Percentiles rank a stretch among this genome's conserved stretches.
Evolutionary conservation across 73 alveolate species (phyloP).

Genomic region (Effrenium voratum): DNA sequence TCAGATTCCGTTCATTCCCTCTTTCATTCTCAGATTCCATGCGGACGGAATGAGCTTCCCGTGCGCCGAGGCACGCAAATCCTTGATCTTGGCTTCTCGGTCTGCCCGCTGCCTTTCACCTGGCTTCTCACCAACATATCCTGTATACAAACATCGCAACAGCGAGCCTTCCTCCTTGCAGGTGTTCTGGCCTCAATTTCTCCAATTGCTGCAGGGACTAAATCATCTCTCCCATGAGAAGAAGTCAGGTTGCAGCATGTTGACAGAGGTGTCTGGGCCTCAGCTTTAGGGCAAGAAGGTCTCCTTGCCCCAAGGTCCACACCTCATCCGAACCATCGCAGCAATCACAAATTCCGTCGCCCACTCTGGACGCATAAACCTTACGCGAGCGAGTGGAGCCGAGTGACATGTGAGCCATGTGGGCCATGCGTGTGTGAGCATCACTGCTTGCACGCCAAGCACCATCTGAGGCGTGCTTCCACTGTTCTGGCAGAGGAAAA

Average conservation of each 20-base stretch:
- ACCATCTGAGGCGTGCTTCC: conserved; percentile 76
- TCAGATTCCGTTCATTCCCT: neutral
- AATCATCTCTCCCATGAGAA: neutral
- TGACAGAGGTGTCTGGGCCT: neutral
- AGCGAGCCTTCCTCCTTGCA: conserved; percentile 14
- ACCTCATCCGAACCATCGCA: conserved; percentile 92
- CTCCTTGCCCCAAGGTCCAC: neutral
- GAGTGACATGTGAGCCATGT: neutral
- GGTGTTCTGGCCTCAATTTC: conserved; percentile 20
- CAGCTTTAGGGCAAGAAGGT: neutral
- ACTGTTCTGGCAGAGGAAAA: conserved; percentile 81
- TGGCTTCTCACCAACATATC: neutral
- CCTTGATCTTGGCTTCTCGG: conserved; percentile 41
- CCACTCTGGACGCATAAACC: conserved; percentile 78
- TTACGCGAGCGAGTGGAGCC: neutral
- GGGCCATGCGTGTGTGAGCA: neutral
- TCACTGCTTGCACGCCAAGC: neutral
- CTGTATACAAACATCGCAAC: neutral
- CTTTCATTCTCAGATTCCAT: no score
- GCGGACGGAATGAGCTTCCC: neutral
- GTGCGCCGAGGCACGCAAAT: neutral
- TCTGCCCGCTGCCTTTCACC: conserved; percentile 35
- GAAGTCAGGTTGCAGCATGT: neutral
- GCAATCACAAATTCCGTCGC: conserved; percentile 92
- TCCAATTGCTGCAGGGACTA: neutral